A percentile compares a stretch with the other conserved stretches of the same genome.
Conservation (phyloP, 305 asterid species). For the Fraxinus latifolia region DNA sequence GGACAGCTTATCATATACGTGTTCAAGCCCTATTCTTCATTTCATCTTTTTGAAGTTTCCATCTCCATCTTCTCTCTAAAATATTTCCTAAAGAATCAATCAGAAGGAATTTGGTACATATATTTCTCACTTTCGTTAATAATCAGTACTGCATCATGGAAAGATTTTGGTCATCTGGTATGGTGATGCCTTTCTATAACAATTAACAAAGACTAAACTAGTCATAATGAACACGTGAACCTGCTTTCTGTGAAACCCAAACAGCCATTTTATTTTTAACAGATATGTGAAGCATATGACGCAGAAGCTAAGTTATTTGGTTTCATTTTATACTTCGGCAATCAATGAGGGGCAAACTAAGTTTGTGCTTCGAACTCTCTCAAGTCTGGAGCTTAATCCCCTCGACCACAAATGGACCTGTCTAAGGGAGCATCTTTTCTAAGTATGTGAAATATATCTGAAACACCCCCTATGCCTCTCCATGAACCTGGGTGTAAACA, state of each 20-base stretch:
- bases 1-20: too few species aligned
- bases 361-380: background rate
- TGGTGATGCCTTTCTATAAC: background rate
- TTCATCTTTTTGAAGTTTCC: too few species aligned
- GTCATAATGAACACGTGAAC: background rate
- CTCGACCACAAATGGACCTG: too few species aligned
- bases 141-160: background rate
- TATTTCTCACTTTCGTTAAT: background rate
- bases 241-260: background rate
- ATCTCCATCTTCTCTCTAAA: too few species aligned
- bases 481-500: constrained; percentile 37
- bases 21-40: too few species aligned
- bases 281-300: background rate
- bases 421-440: too few species aligned
- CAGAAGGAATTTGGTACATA: too few species aligned
- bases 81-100: too few species aligned
- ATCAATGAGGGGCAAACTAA: background rate
- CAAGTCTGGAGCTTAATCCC: too few species aligned
- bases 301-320: background rate
- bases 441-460: background rate
- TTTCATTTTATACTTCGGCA: background rate
- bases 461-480: constrained; percentile 24
- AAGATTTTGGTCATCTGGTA: background rate
- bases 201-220: background rate
- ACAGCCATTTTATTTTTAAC: background rate